These are phyloP conservation scores for Schwanniomyces sp. DNA, from an alignment of 805 yeast genomes.

Conservation along the genomic window DNA sequence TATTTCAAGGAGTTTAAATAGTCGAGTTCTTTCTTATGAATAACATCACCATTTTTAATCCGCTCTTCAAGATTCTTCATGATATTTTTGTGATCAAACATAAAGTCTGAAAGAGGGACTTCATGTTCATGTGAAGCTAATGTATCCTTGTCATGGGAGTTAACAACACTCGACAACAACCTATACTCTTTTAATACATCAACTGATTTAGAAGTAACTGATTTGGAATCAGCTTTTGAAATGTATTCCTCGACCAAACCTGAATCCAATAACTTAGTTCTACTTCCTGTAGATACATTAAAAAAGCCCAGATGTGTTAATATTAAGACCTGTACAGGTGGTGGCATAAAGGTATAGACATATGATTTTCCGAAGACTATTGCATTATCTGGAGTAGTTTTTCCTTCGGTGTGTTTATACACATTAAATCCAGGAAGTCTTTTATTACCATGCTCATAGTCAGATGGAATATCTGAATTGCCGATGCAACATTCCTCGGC, in stretches of 20 bases:
- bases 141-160: not conserved
- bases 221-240: slow-evolving; percentile 1
- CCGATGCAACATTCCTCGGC: slow-evolving; percentile 21
- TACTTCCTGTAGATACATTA: slow-evolving; percentile 7
- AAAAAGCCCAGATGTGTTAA: slow-evolving; percentile 8
- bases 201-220: slow-evolving; percentile 3
- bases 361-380: slow-evolving; percentile 36
- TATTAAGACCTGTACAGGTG: slow-evolving; percentile 31
- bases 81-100: slow-evolving; percentile 20
- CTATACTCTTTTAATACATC: slow-evolving; percentile 13
- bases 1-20: slow-evolving; percentile 17
- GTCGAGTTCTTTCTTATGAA: not conserved
- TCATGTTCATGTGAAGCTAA: slow-evolving; percentile 1
- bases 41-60: slow-evolving; percentile 1
- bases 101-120: slow-evolving; percentile 9
- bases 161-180: slow-evolving; percentile 9
- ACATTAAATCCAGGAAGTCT: slow-evolving; percentile 39
- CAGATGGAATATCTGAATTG: slow-evolving; percentile 16
- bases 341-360: slow-evolving; percentile 40
- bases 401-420: slow-evolving; percentile 23
- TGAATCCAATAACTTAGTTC: slow-evolving; percentile 7
- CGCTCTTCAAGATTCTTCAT: slow-evolving; percentile 11
- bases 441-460: slow-evolving; percentile 3
- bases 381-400: slow-evolving; percentile 26
- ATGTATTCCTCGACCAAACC: not conserved